Evolutionary conservation across 2,329 filamentous ascomycete genomes (phyloP).

Genomic region (Aspergillus bombycis): DNA sequence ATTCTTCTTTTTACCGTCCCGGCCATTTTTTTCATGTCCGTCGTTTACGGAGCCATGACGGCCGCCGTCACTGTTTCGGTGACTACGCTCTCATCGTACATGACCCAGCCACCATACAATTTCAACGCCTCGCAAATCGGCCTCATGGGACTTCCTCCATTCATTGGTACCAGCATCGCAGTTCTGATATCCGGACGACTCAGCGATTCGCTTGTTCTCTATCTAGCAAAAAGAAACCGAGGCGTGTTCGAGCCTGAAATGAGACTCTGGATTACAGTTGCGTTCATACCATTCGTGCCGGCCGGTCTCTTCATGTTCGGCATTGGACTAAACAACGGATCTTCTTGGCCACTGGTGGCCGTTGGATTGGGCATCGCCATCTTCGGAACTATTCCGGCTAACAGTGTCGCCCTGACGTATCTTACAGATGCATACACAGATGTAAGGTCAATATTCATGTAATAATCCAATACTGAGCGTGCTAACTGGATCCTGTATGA

Average conservation of each 20-base stretch:
- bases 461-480: too few relatives aligned
- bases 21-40: slow-evolving; percentile 43
- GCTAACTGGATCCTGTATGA: neutral
- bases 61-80: slow-evolving; percentile 44
- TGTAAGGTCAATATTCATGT: neutral
- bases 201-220: slow-evolving; percentile 42
- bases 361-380: neutral
- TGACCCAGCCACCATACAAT: slow-evolving; percentile 45
- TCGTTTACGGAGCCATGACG: slow-evolving; percentile 44
- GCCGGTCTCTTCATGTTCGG: slow-evolving; percentile 39
- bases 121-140: slow-evolving; percentile 44
- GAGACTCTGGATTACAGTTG: slow-evolving; percentile 38
- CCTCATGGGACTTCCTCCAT: slow-evolving; percentile 42
- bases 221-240: slow-evolving; percentile 38
- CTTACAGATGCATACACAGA: neutral
- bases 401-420: neutral
- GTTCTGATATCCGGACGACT: slow-evolving; percentile 36
- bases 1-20: slow-evolving; percentile 52
- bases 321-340: slow-evolving; percentile 33
- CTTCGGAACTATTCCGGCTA: neutral
- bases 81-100: slow-evolving; percentile 39
- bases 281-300: slow-evolving; percentile 34
- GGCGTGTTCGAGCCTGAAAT: slow-evolving; percentile 51
- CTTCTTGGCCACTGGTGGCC: slow-evolving; percentile 1
- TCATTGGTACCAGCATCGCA: slow-evolving; percentile 45